phyloP scores from a whole-genome alignment of 176 grass and related monocot species.

The Aegilops longissima region DNA sequence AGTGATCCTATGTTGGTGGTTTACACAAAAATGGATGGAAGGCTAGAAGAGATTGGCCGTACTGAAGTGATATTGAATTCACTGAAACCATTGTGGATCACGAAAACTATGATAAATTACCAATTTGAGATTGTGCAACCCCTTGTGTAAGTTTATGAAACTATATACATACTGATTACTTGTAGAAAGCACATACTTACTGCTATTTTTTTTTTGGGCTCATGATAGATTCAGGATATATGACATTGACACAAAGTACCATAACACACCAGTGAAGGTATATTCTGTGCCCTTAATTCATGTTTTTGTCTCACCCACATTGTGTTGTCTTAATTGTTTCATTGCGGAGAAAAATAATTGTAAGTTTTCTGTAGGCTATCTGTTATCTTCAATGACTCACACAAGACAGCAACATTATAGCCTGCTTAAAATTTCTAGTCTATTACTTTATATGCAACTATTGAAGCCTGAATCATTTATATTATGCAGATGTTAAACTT shows the following conservation, averaged over 20 bases:
- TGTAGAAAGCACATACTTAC: slow-evolving; percentile 9
- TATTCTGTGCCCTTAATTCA: neutral
- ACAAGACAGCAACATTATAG: neutral
- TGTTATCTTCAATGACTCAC: neutral
- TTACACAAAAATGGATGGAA: slow-evolving; percentile 61
- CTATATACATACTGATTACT: slow-evolving; percentile 1
- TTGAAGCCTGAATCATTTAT: slow-evolving; percentile 24
- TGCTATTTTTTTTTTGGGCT: slow-evolving; percentile 1
- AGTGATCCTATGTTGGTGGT: slow-evolving; percentile 93
- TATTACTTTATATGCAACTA: neutral
- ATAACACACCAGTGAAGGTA: slow-evolving; percentile 87
- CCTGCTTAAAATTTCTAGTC: neutral
- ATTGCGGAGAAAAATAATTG: neutral
- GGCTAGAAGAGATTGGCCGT: slow-evolving; percentile 86
- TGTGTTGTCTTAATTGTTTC: slow-evolving; percentile 13
- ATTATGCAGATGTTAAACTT: slow-evolving; percentile 68
- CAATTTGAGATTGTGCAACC: slow-evolving; percentile 94
- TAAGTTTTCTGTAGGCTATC: neutral
- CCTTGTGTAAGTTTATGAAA: slow-evolving; percentile 64
- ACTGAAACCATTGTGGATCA: slow-evolving; percentile 82
- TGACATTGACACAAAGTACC: slow-evolving; percentile 92
- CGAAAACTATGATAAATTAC: slow-evolving; percentile 78
- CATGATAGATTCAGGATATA: slow-evolving; percentile 68
- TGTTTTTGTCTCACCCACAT: neutral
- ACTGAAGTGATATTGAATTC: slow-evolving; percentile 91